Percentiles rank a stretch among this genome's conserved stretches.
Evolutionary conservation across 148 eudicot genomes (phyloP).

Genomic region (Arctostaphylos glauca): DNA sequence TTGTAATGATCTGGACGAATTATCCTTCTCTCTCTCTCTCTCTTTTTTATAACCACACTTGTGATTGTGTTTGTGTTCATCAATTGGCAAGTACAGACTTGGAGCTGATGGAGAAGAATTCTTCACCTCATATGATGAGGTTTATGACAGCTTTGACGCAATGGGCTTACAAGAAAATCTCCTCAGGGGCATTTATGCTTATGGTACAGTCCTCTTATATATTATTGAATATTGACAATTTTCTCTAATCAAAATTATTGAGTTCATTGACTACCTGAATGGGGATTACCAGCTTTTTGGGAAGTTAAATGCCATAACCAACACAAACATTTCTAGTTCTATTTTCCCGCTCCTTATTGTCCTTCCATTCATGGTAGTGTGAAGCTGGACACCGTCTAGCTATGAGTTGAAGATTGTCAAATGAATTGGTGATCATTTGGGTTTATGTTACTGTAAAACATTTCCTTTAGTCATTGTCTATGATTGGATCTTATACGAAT

Average conservation of each 20-base stretch:
- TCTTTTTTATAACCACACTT: not conserved
- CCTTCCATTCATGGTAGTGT: not conserved
- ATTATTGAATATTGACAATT: not conserved
- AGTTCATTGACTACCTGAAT: not conserved
- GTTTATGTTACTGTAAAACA: not conserved
- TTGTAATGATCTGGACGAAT: not conserved
- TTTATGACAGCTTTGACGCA: slow-evolving; percentile 36
- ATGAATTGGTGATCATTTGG: not conserved
- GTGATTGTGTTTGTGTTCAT: not conserved
- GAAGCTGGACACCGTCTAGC: not conserved
- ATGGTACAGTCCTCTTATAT: slow-evolving; percentile 14
- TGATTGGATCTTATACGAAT: slow-evolving; percentile 7
- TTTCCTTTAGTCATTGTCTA: not conserved
- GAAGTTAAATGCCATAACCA: too few relatives aligned
- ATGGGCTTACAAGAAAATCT: slow-evolving; percentile 45
- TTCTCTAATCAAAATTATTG: not conserved
- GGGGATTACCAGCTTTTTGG: not conserved
- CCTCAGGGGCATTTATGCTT: slow-evolving; percentile 41
- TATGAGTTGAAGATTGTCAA: not conserved
- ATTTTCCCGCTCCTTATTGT: not conserved
- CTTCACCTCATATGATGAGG: slow-evolving; percentile 35
- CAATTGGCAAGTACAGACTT: slow-evolving; percentile 23
- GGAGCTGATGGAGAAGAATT: slow-evolving; percentile 30
- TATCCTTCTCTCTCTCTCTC: not conserved
- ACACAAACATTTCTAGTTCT: not conserved